Percentiles rank a stretch among this genome's conserved stretches.
Conservation (phyloP, 345 rosid genomes). For the Syzygium aromaticum region DNA sequence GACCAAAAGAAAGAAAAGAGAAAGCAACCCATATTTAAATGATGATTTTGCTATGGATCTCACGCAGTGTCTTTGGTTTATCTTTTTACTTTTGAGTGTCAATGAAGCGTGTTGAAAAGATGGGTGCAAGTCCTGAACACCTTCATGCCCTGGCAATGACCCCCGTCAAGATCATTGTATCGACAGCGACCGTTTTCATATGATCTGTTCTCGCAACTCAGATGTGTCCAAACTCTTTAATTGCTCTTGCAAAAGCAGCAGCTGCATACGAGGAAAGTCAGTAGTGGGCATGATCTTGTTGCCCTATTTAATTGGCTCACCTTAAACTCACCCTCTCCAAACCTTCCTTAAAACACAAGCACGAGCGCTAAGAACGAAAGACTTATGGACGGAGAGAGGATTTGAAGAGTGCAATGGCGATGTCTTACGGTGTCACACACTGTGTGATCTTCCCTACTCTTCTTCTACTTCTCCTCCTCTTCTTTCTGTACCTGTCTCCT, state of each 20-base stretch:
- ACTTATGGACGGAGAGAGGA: too few species aligned
- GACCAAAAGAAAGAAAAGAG: neutral
- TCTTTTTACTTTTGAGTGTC: neutral
- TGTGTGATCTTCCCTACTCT: neutral
- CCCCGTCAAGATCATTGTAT: neutral
- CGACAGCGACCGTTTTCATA: neutral
- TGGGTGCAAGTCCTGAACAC: neutral
- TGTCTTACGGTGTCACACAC: neutral
- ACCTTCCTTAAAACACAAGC: neutral
- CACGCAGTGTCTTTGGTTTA: neutral
- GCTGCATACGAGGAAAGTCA: neutral
- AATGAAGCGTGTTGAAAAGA: neutral
- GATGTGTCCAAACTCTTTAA: neutral
- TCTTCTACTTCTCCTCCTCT: neutral
- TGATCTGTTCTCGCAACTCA: neutral
- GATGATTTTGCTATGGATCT: neutral
- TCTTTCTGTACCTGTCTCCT: neutral
- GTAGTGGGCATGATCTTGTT: neutral
- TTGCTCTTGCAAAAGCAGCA: neutral
- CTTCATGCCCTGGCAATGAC: neutral
- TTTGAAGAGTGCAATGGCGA: neutral
- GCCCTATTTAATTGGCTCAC: neutral
- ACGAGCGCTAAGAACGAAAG: neutral
- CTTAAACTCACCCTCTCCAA: neutral
- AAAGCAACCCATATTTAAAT: neutral